Percentiles rank a stretch among this genome's conserved stretches.
Evolutionary conservation across 1,139 yeast genomes (phyloP).

Genomic region (Pichia sp.): DNA sequence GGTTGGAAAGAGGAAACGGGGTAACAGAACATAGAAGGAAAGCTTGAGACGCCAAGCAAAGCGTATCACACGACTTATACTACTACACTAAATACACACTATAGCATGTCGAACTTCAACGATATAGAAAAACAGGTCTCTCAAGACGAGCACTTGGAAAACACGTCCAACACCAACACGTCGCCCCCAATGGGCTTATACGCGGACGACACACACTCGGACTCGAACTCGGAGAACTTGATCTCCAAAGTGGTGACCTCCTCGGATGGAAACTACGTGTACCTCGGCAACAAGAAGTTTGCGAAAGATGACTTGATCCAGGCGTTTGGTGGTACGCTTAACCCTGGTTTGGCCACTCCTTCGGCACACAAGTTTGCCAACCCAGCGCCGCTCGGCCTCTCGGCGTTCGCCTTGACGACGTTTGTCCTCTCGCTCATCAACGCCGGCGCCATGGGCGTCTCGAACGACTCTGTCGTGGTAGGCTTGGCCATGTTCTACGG

Average conservation of each 20-base stretch:
- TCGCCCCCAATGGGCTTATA: conserved; percentile 19
- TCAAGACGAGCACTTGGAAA: conserved; percentile 25
- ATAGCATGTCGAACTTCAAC: conserved; percentile 16
- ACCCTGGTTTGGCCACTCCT: conserved; percentile 59
- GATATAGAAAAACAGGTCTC: conserved; percentile 30
- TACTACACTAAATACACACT: background rate
- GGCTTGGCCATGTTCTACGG: conserved; percentile 84
- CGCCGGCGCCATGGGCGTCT: conserved; percentile 57
- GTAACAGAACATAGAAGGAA: background rate
- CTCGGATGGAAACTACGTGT: conserved; percentile 51
- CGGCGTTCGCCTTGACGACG: conserved; percentile 81
- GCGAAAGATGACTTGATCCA: conserved; percentile 52
- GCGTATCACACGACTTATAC: background rate
- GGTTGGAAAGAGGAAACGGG: background rate
- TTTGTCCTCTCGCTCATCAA: conserved; percentile 70
- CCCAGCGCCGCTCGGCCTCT: conserved; percentile 87
- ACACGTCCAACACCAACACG: conserved; percentile 4
- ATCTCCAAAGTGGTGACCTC: conserved; percentile 26
- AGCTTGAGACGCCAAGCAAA: background rate
- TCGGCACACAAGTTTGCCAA: conserved; percentile 74
- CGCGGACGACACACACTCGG: conserved; percentile 11
- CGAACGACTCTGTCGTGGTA: conserved; percentile 50
- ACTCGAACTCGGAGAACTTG: conserved; percentile 12
- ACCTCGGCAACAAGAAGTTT: conserved; percentile 69
- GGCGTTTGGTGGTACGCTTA: conserved; percentile 75